These are phyloP conservation scores for Physcia stellaris DNA, from an alignment of 495 filamentous ascomycete species.

Conservation along the genomic window DNA sequence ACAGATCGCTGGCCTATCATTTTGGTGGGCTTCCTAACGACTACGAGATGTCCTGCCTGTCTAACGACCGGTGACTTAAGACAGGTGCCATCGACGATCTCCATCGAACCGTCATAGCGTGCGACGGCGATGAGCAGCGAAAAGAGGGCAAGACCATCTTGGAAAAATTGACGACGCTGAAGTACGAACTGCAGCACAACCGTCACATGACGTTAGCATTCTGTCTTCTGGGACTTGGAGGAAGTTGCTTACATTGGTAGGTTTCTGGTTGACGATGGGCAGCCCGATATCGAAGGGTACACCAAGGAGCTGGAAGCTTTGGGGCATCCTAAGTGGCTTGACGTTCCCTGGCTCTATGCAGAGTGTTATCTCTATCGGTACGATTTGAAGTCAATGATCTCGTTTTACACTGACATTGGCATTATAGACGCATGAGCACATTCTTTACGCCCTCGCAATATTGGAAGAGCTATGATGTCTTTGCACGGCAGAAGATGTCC, in stretches of 20 bases:
- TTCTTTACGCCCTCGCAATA: constrained; percentile 63
- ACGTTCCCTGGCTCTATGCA: constrained; percentile 72
- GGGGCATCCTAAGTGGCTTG: constrained; percentile 66
- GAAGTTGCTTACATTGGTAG: constrained; percentile 25
- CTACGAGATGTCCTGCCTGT: not conserved
- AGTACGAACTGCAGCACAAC: constrained; percentile 93
- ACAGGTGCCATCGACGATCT: constrained; percentile 91
- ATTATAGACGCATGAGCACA: constrained; percentile 54
- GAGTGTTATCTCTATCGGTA: constrained; percentile 92
- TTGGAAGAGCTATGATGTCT: constrained; percentile 91
- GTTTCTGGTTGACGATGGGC: constrained; percentile 69
- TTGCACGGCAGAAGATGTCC: constrained; percentile 76
- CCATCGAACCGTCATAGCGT: constrained; percentile 56
- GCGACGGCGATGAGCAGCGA: constrained; percentile 45
- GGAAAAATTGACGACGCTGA: constrained; percentile 64
- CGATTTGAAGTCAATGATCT: not conserved
- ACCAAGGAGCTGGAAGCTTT: constrained; percentile 72
- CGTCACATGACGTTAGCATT: constrained; percentile 49
- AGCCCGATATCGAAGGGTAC: constrained; percentile 64
- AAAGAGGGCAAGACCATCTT: constrained; percentile 80
- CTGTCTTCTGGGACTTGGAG: not conserved
- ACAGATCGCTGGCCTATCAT: constrained; percentile 88
- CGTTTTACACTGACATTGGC: constrained; percentile 11
- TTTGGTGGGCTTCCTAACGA: constrained; percentile 36
- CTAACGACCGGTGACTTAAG: constrained; percentile 30